These are phyloP conservation scores for Cardiospermum halicacabum DNA, from an alignment of 345 rosid species.

Conservation along the genomic window DNA sequence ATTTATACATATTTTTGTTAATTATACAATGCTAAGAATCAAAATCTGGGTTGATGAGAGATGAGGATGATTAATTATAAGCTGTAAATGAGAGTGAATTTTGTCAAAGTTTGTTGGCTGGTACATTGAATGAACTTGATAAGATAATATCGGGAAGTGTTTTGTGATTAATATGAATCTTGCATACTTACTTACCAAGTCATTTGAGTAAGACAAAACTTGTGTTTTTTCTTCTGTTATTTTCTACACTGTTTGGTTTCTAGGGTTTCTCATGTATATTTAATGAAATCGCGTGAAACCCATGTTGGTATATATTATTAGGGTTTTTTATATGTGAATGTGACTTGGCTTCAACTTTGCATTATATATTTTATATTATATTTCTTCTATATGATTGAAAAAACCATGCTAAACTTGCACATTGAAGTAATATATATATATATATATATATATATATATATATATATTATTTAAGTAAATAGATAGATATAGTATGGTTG, in stretches of 20 bases:
- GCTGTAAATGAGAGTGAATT: not conserved
- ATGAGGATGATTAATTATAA: not conserved
- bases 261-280: not conserved
- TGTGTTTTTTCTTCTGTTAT: not conserved
- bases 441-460: not conserved
- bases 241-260: not conserved
- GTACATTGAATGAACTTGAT: not conserved
- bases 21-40: too few relatives aligned
- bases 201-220: too few relatives aligned
- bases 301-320: not conserved
- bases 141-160: too few relatives aligned
- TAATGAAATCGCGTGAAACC: conserved; percentile 6
- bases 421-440: not conserved
- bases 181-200: not conserved
- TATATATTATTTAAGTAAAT: not conserved
- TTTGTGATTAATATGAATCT: too few relatives aligned
- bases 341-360: not conserved
- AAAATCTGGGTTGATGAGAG: not conserved
- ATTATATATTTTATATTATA: too few relatives aligned
- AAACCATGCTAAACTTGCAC: not conserved
- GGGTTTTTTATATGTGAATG: not conserved
- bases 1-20: too few relatives aligned
- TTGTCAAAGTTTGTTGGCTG: not conserved
- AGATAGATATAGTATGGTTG: not conserved
- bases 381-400: conserved; percentile 9